Percentiles rank a stretch among this genome's conserved stretches.
Evolutionary conservation across 306 rosid genomes (phyloP).

Genomic region (Oemleria cerasiformis): DNA sequence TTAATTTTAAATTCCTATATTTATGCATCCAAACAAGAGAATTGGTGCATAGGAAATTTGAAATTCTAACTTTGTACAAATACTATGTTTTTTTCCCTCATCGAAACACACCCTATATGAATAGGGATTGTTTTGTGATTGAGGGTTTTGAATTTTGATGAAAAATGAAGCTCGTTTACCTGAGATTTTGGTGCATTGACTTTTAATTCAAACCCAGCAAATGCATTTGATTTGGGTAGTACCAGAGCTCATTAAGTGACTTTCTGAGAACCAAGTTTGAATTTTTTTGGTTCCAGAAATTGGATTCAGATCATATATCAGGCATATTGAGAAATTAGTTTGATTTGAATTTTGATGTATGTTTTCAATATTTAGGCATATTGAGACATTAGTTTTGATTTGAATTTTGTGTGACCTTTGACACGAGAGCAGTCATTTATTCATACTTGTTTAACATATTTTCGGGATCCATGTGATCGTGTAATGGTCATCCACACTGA

Average conservation of each 20-base stretch:
- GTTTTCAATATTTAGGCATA: background rate
- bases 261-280: background rate
- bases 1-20: too few species aligned
- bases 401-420: background rate
- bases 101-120: too few species aligned
- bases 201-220: background rate
- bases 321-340: background rate
- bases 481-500: background rate
- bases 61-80: too few species aligned
- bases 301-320: background rate
- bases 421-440: background rate
- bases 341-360: slow-evolving; percentile 5
- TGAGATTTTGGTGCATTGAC: slow-evolving; percentile 1
- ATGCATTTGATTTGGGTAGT: background rate
- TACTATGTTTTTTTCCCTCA: too few species aligned
- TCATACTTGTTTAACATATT: background rate
- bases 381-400: background rate
- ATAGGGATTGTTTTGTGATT: background rate
- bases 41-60: too few species aligned
- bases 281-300: background rate
- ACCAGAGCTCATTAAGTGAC: background rate
- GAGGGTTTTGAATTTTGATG: background rate
- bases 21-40: too few species aligned
- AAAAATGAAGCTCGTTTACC: slow-evolving; percentile 8
- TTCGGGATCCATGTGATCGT: too few species aligned